These are phyloP conservation scores for Sporothrix inflata DNA, from an alignment of 2,329 filamentous ascomycete genomes.

Conservation along the genomic window DNA sequence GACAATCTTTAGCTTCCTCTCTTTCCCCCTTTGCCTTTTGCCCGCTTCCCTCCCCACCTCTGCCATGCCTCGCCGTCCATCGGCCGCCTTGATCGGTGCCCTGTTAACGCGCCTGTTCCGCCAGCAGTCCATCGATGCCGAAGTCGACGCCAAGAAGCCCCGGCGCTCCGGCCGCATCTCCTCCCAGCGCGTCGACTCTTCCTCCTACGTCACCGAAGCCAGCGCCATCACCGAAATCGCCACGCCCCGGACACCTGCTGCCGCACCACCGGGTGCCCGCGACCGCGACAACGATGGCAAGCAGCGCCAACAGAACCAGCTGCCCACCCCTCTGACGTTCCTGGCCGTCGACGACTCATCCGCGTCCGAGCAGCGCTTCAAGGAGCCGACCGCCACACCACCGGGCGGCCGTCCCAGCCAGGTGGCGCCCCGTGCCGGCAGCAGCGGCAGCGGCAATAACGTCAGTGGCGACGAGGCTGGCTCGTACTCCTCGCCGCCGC, in stretches of 20 bases:
- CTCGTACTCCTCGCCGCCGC: slow-evolving; percentile 57
- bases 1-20: neutral
- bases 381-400: slow-evolving; percentile 74
- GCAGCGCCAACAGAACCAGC: slow-evolving; percentile 49
- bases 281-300: neutral
- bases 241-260: neutral
- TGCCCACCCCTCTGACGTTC: slow-evolving; percentile 81
- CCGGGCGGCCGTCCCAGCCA: slow-evolving; percentile 63
- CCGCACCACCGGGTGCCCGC: slow-evolving; percentile 14
- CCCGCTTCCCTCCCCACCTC: neutral
- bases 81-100: neutral
- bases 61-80: neutral
- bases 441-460: neutral
- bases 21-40: neutral
- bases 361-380: slow-evolving; percentile 48
- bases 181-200: slow-evolving; percentile 52
- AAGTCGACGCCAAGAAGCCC: slow-evolving; percentile 77
- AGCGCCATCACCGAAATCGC: slow-evolving; percentile 26
- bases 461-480: slow-evolving; percentile 43
- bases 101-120: slow-evolving; percentile 33
- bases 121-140: slow-evolving; percentile 66
- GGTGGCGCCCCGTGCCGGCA: slow-evolving; percentile 51
- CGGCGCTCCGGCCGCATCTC: slow-evolving; percentile 76
- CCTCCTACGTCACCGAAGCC: slow-evolving; percentile 17
- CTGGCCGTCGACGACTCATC: slow-evolving; percentile 58